phyloP scores from a whole-genome alignment of 2,329 filamentous ascomycete species.

The Didymella exigua region DNA sequence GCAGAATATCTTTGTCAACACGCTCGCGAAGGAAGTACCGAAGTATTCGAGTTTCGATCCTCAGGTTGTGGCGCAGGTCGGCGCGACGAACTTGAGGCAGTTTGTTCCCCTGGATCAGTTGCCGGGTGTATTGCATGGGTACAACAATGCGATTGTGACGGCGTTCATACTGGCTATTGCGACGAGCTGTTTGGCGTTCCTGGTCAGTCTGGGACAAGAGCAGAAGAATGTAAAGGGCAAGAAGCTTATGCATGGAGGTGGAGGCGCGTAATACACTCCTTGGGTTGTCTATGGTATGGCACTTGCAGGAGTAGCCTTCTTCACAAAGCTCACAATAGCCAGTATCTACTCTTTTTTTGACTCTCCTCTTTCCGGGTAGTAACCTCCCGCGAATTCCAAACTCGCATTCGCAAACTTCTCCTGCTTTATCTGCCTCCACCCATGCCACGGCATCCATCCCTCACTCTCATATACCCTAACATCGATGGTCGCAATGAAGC shows the following conservation, averaged over 20 bases:
- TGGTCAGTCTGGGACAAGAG: conserved; percentile 56
- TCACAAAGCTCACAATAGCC: neutral
- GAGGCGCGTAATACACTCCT: conserved; percentile 20
- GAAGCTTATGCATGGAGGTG: conserved; percentile 46
- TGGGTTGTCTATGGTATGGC: neutral
- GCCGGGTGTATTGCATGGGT: conserved; percentile 62
- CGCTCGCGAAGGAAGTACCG: conserved; percentile 60
- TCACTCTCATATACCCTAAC: conserved; percentile 50
- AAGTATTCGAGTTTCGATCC: conserved; percentile 51
- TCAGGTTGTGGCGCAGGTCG: conserved; percentile 50
- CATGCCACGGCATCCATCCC: conserved; percentile 40
- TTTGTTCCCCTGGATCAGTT: conserved; percentile 59
- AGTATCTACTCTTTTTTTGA: conserved; percentile 32
- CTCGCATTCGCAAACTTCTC: conserved; percentile 52
- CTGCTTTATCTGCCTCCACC: conserved; percentile 49
- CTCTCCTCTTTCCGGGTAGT: conserved; percentile 52
- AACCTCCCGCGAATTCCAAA: conserved; percentile 57
- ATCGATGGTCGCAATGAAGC: conserved; percentile 53
- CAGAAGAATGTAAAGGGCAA: conserved; percentile 65
- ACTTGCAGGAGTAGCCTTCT: neutral
- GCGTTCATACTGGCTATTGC: conserved; percentile 62
- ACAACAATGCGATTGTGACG: conserved; percentile 63
- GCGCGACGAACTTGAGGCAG: conserved; percentile 63
- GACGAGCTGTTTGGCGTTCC: conserved; percentile 45
- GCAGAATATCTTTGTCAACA: conserved; percentile 71